phyloP scores from a whole-genome alignment of 2,329 filamentous ascomycete genomes.

The Simplicillium sp. region DNA sequence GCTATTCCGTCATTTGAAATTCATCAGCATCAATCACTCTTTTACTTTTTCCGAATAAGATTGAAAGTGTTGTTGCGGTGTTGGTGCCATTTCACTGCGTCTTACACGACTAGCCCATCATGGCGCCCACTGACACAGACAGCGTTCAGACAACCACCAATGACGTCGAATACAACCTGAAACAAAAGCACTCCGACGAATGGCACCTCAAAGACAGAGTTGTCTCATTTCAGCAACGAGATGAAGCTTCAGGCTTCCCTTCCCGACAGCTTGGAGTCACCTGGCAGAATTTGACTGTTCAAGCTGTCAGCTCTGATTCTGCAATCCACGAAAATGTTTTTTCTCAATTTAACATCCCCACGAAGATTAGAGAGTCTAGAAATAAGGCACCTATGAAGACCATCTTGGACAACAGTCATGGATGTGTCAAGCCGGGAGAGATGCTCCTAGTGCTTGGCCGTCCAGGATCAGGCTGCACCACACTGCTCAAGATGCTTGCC shows the following conservation, averaged over 20 bases:
- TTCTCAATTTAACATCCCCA: constrained; percentile 47
- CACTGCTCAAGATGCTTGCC: constrained; percentile 58
- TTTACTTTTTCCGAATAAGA: too few relatives aligned
- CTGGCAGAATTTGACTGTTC: constrained; percentile 55
- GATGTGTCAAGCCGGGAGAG: constrained; percentile 63
- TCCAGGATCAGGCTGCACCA: constrained; percentile 62
- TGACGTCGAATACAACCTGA: too few relatives aligned
- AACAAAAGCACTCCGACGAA: background rate
- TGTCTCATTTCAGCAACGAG: constrained; percentile 29
- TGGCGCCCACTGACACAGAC: constrained; percentile 17
- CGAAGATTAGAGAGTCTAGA: constrained; percentile 40
- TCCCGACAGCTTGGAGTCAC: constrained; percentile 49
- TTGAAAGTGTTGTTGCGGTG: too few relatives aligned
- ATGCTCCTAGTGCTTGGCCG: constrained; percentile 63
- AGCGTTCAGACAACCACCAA: constrained; percentile 12
- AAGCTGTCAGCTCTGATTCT: constrained; percentile 50
- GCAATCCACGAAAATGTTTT: constrained; percentile 57
- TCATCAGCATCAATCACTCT: too few relatives aligned
- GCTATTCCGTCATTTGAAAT: too few relatives aligned
- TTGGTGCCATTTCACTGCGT: too few relatives aligned
- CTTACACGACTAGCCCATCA: constrained; percentile 6
- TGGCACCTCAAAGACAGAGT: constrained; percentile 41
- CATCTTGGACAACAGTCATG: constrained; percentile 55
- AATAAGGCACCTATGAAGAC: constrained; percentile 51
- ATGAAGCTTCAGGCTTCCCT: constrained; percentile 34